A percentile compares a stretch with the other conserved stretches of the same genome.
Evolutionary conservation across 305 asterid genomes (phyloP).

Genomic region (Fraxinus sp.): DNA sequence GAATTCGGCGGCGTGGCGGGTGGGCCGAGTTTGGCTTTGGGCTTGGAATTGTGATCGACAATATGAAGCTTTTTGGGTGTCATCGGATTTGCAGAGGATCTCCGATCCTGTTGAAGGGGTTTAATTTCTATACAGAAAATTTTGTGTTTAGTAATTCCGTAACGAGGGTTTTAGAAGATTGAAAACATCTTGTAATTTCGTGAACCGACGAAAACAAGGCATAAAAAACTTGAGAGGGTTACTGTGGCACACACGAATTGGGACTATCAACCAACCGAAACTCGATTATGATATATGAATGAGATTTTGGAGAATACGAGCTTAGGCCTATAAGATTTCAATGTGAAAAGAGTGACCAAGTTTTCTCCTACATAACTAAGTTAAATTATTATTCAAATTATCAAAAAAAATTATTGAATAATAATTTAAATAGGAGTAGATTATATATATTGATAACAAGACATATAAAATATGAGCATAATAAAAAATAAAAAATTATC

Average conservation of each 20-base stretch:
- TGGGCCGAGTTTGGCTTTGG: conserved; percentile 11
- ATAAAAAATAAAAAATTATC: too few relatives aligned
- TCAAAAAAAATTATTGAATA: too few relatives aligned
- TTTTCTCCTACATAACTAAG: too few relatives aligned
- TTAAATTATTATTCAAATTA: too few relatives aligned
- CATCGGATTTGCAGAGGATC: conserved; percentile 21
- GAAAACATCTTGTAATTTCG: neutral
- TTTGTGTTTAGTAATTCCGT: neutral
- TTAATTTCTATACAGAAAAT: neutral
- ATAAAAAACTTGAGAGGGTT: too few relatives aligned
- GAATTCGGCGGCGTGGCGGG: conserved; percentile 19
- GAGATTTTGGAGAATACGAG: neutral
- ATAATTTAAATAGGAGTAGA: too few relatives aligned
- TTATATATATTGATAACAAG: too few relatives aligned
- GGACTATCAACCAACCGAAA: neutral
- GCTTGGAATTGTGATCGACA: conserved; percentile 25
- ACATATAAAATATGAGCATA: too few relatives aligned
- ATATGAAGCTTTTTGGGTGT: conserved; percentile 35
- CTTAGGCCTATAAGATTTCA: neutral
- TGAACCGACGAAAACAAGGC: neutral
- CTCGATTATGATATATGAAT: neutral
- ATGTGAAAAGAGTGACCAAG: neutral
- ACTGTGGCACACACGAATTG: neutral
- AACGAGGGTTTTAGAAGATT: neutral
- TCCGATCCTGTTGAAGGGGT: neutral